Evolutionary conservation across 192 early-diverging fungal genomes (phyloP).

Genomic region (Coemansia sp.): DNA sequence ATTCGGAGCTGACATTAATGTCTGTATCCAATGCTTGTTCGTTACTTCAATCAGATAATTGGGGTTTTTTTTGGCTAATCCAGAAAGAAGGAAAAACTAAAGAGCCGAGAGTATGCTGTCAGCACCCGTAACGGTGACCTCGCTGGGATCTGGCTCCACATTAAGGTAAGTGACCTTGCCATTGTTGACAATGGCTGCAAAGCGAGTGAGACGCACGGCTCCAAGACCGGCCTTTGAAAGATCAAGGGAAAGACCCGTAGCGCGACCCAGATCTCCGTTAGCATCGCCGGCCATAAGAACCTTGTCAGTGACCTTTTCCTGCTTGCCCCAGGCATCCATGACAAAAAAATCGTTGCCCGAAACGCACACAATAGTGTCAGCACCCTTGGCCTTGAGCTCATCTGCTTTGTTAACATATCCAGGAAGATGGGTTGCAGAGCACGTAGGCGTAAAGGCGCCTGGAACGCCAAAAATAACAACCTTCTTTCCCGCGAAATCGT

Average conservation of each 20-base stretch:
- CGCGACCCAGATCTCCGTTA: conserved; percentile 64
- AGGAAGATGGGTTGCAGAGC: conserved; percentile 41
- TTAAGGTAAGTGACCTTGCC: conserved; percentile 68
- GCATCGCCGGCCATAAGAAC: conserved; percentile 73
- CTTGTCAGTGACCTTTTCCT: conserved; percentile 30
- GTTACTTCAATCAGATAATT: too few relatives aligned
- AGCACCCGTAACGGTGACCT: conserved; percentile 59
- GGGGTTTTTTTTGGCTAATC: too few relatives aligned
- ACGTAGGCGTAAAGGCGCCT: conserved; percentile 42
- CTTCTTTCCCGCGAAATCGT: conserved; percentile 47
- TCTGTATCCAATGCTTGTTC: too few relatives aligned
- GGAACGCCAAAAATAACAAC: conserved; percentile 43
- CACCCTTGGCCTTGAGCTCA: conserved; percentile 41
- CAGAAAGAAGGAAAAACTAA: conserved; percentile 21
- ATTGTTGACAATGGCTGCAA: conserved; percentile 67
- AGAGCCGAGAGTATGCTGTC: conserved; percentile 58
- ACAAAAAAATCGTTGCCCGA: conserved; percentile 57
- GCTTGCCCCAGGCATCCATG: conserved; percentile 57
- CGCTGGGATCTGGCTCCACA: conserved; percentile 57
- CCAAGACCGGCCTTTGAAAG: conserved; percentile 63
- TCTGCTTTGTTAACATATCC: conserved; percentile 23
- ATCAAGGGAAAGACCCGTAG: conserved; percentile 66
- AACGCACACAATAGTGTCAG: conserved; percentile 45
- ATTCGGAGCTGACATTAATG: too few relatives aligned
- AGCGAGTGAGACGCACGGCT: conserved; percentile 63